These are phyloP conservation scores for Glarea lozoyensis DNA, from an alignment of 495 filamentous ascomycete genomes.

Conservation along the genomic window DNA sequence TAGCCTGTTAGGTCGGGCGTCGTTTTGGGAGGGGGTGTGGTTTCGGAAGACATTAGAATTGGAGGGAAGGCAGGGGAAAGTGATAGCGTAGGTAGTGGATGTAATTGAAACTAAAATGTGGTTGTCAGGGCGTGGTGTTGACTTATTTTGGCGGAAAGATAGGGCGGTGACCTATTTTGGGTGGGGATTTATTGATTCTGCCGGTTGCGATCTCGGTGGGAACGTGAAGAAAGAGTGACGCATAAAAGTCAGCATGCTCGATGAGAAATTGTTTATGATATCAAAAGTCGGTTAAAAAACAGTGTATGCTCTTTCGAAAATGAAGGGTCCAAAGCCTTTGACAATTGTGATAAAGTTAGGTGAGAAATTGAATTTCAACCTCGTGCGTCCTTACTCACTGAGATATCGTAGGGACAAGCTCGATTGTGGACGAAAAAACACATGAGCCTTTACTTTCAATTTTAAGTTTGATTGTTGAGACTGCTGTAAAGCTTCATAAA, in stretches of 20 bases:
- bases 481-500: conserved; percentile 70
- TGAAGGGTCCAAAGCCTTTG: conserved; percentile 37
- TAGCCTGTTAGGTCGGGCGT: conserved; percentile 56
- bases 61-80: background rate
- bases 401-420: conserved; percentile 78
- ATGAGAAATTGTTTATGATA: no score
- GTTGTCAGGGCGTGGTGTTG: conserved; percentile 13
- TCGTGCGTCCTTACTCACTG: background rate
- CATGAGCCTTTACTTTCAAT: conserved; percentile 93
- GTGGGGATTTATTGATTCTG: conserved; percentile 4
- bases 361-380: conserved; percentile 1
- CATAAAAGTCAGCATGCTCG: background rate
- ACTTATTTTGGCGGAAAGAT: conserved; percentile 2
- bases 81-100: conserved; percentile 6
- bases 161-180: conserved; percentile 11
- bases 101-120: conserved; percentile 5
- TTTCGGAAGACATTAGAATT: no score
- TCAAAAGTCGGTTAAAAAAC: no score
- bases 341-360: conserved; percentile 24
- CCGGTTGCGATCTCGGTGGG: conserved; percentile 9
- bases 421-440: conserved; percentile 94
- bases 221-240: conserved; percentile 3
- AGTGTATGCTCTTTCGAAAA: conserved; percentile 11
- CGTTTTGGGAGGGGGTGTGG: no score
- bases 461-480: conserved; percentile 84